phyloP scores from a whole-genome alignment of 2,329 filamentous ascomycete species.

The Fusarium caatingaense region DNA sequence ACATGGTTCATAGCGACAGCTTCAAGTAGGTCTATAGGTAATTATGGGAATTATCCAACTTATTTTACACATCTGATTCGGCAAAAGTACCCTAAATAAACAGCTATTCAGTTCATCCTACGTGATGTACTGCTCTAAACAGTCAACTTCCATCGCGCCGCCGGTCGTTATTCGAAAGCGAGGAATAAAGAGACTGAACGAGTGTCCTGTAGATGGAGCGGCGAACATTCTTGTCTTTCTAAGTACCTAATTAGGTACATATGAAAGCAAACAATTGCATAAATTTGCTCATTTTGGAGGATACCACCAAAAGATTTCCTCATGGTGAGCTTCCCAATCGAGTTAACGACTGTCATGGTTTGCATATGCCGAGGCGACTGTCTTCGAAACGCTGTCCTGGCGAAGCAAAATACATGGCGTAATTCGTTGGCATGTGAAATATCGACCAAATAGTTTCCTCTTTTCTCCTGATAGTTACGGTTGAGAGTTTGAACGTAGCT shows the following conservation, averaged over 20 bases:
- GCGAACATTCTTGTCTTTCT: not conserved
- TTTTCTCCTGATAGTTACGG: not conserved
- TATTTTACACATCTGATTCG: not conserved
- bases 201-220: not conserved
- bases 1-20: not conserved
- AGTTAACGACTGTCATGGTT: conserved; percentile 25
- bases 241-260: not conserved
- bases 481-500: not conserved
- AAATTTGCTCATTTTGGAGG: not conserved
- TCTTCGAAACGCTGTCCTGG: not conserved
- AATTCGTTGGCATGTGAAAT: conserved; percentile 17
- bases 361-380: conserved; percentile 16
- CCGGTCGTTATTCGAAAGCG: not conserved
- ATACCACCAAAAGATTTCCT: not conserved
- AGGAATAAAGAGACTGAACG: not conserved
- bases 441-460: not conserved
- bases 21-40: not conserved
- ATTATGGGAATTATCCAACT: not conserved
- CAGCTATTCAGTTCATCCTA: not conserved
- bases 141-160: not conserved
- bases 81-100: not conserved
- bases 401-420: not conserved
- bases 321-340: conserved; percentile 18
- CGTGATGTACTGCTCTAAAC: not conserved
- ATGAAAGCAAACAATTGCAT: not conserved